Evolutionary conservation across 371 early-diverging fungal species (phyloP).

Genomic region (Zychaea mexicana): DNA sequence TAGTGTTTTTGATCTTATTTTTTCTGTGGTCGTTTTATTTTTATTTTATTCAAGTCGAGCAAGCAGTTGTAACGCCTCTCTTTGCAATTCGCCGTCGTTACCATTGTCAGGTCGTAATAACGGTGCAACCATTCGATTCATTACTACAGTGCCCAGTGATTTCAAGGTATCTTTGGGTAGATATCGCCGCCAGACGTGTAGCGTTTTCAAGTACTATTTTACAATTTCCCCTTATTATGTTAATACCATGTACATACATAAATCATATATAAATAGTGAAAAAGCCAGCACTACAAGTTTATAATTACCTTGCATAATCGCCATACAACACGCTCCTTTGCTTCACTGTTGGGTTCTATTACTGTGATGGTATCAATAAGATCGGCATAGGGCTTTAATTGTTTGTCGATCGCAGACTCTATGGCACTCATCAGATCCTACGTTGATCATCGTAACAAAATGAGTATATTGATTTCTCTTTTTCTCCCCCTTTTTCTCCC

Average conservation of each 20-base stretch:
- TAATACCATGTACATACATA: background rate
- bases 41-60: constrained; percentile 17
- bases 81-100: constrained; percentile 18
- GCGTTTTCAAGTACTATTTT: constrained; percentile 31
- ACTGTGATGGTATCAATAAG: constrained; percentile 19
- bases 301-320: constrained; percentile 34
- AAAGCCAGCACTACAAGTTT: background rate
- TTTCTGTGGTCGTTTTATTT: too few species aligned
- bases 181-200: constrained; percentile 29
- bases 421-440: constrained; percentile 31
- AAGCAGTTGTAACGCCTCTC: constrained; percentile 15
- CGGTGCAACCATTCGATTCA: constrained; percentile 30
- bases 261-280: background rate
- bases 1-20: background rate
- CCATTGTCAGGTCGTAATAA: constrained; percentile 26
- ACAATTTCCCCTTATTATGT: background rate
- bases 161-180: constrained; percentile 25
- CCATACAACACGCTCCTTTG: constrained; percentile 39
- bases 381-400: constrained; percentile 29
- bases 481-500: background rate
- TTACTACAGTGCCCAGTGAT: constrained; percentile 19
- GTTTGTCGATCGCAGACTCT: constrained; percentile 29
- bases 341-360: constrained; percentile 16
- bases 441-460: too few species aligned
- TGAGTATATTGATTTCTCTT: too few species aligned